Evolutionary conservation across 78 protist species (phyloP), one percentile per base, ranked within the genome.

Genomic region (Trichosphaerium sp.): DNA sequence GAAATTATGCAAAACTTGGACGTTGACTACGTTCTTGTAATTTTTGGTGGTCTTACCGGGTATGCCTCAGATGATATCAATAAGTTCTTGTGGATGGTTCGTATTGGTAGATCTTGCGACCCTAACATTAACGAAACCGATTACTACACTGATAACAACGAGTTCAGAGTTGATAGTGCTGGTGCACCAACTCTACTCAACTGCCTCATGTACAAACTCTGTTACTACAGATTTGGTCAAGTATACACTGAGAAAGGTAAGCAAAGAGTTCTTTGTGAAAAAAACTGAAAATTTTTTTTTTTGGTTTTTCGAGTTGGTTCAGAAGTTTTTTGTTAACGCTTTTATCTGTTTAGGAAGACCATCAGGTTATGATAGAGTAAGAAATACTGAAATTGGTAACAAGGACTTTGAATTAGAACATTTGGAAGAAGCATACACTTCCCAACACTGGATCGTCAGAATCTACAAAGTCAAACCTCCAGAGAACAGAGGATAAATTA

Each of bases 11-110:
- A 73, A 21, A 48, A 38, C 11, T 69, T 90, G 10, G 98, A 93
- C 37, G 99, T 93, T 38, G 97, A 97, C 90, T 97, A 97, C 65
- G 90, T 92, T 23, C 81, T 97, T 29, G 92, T 97, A 39, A 52
- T 93, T 39, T 94, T 94, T 41, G 99, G 99, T 34, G 99, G 99
- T n/a, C 38, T 88, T 32, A 70, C 77, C 11, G 99, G 99, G 23
- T 96, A 89, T 72, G 34, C 88, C 38, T 77, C 91, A 26, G 98
- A 93, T 43, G 98, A 97, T 69, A 87, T 97, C 71, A 89, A 87
- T 83, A 97, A 97, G 82, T 94, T 88, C 82, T 79, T 93, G 14
- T 93, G 97, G 97, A 93, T 96, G 96, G 95, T 93, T 35, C 85
- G 99, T 28, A 91, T 82, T 54, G 81, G 83, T 47, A 85, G 71